Evolutionary conservation across 2,329 filamentous ascomycete genomes (phyloP).

Genomic region (Colletotrichum sp.): DNA sequence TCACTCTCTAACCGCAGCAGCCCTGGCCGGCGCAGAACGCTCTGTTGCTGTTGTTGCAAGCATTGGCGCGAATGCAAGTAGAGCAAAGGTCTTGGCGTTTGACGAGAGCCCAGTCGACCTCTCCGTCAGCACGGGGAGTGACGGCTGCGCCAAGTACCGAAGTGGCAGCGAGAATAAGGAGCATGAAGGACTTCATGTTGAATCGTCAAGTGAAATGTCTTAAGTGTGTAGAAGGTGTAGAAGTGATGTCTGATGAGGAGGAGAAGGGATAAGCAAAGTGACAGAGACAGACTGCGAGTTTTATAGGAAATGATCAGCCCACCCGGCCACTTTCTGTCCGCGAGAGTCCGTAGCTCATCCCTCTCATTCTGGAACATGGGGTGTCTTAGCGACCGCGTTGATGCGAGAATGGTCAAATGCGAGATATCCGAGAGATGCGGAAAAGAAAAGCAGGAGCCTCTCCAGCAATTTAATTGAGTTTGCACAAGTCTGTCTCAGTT

Average conservation of each 20-base stretch:
- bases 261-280: neutral
- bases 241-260: neutral
- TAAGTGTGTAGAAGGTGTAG: neutral
- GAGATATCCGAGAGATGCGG: neutral
- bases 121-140: neutral
- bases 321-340: neutral
- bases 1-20: neutral
- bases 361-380: neutral
- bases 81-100: neutral
- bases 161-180: neutral
- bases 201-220: neutral
- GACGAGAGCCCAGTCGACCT: neutral
- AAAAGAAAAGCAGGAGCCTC: neutral
- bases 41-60: neutral
- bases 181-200: neutral
- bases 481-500: neutral
- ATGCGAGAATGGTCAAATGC: neutral
- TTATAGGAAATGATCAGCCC: neutral
- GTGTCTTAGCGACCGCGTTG: neutral
- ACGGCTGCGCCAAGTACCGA: neutral
- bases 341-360: neutral
- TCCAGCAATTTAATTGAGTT: neutral
- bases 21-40: neutral
- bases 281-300: neutral
- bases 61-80: neutral